Base-by-base conservation (phyloP, 495 filamentous ascomycete genomes). In the Cudoniella acicularis region DNA sequence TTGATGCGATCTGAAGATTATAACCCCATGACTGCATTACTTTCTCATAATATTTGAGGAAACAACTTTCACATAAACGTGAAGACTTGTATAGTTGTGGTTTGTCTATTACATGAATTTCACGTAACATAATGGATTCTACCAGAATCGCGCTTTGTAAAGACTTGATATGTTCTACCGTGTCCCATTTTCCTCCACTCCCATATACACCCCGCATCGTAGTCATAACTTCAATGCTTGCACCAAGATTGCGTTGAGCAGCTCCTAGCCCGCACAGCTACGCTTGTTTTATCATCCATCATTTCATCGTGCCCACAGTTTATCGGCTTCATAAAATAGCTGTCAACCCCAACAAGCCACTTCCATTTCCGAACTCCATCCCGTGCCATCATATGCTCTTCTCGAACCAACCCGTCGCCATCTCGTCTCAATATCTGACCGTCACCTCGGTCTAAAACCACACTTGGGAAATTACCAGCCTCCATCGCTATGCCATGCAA, bases 381-480 rank as follows among this genome's bases (percentile, higher is more conserved):
- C 54, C 58, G 40, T 60, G 60, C 59, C 62, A 60, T 62, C 59
- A 59, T 56, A 60, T 63, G 64, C 50, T 62, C 49, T 23, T 47
- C 43, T 49, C 22, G 4, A 20, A 53, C 9, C 21, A 51, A 57
- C 4, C 30, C 30, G 30, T 36, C 30, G 30, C 30, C 30, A 4
- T 4, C 30, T 36, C 30, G 11, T 49, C 3, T 8, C 18, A 49
- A 23, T 49, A 49, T 49, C 17, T 49, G 11, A 22, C 46, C 30
- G 13, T 36, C 30, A 13, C 4, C 30, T 36, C 30, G 30, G 6
- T 36, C 30, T 13, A 45, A 18, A 22, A 49, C 17, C 6, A 23
- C 3, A 49, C 2, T 22, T 10, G 49, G 20, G 10, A 36, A 10
- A 41, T 43, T 22, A 41, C 36, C 26, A 41, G 20, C 36, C 20